A percentile compares a stretch with the other conserved stretches of the same genome.
These are phyloP conservation scores for Chlamydomonas applanata DNA, from an alignment of 139 green algal species.

Conservation along the genomic window DNA sequence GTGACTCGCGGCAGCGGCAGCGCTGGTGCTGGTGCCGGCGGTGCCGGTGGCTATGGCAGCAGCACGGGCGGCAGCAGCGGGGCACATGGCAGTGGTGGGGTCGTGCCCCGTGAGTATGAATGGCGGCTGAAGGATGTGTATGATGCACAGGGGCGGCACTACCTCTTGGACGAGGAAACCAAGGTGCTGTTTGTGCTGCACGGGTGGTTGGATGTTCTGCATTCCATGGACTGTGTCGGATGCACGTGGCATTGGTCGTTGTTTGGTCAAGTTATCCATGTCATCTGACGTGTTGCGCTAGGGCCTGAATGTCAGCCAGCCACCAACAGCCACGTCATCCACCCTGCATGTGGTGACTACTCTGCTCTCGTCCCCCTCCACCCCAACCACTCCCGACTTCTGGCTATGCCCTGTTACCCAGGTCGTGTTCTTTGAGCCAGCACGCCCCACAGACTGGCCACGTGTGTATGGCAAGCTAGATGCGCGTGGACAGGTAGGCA, in stretches of 20 bases:
- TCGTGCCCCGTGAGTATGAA: not conserved
- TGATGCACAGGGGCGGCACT: conserved; percentile 11
- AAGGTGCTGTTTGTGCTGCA: conserved; percentile 8
- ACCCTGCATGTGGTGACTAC: no score
- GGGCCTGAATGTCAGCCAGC: no score
- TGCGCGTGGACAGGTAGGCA: not conserved
- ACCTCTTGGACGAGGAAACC: conserved; percentile 21
- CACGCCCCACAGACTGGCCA: not conserved
- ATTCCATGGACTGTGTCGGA: no score
- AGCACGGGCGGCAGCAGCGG: not conserved
- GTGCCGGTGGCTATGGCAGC: not conserved
- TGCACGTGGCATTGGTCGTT: no score
- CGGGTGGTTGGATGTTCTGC: no score
- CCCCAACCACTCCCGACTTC: no score
- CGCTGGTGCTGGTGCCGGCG: not conserved
- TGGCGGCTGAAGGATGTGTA: conserved; percentile 32
- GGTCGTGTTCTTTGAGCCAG: conserved; percentile 9
- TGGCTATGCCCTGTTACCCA: not conserved
- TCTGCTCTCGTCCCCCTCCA: no score
- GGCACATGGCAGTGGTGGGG: no score
- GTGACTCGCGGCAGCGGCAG: not conserved
- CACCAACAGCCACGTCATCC: no score
- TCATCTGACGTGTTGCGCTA: no score
- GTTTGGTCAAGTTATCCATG: no score
- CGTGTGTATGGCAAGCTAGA: conserved; percentile 6